Evolutionary conservation across 2,329 filamentous ascomycete species (phyloP), one percentile per base, ranked within the genome.

Genomic region (Aspergillus sclerotialis): DNA sequence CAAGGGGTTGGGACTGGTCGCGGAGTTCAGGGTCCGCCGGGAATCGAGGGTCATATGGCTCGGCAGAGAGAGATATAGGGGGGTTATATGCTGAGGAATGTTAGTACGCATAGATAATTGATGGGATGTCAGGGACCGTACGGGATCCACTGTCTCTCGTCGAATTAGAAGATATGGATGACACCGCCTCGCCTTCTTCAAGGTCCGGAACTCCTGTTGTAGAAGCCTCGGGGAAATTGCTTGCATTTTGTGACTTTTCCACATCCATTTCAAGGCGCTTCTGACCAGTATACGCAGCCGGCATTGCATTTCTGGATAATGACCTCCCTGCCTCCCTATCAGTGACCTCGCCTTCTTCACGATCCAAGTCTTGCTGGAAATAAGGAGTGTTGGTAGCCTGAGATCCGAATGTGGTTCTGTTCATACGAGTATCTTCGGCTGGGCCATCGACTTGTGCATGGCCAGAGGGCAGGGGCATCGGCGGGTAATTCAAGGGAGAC

Each of bases 291-390:
- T 15, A 9, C 5, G 23, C 32, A 19, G 19, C 7, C 12, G 14
- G 31, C n/a, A 9, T 12, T n/a, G n/a, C 7, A 12, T 21, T 32
- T 11, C 14, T 37, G 11, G 37, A 26, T 7, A 27, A 28, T 12
- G 29, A 14, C 6, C 15, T 18, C 10, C 26, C 28, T 7, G 73
- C 69, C 46, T 82, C 78, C 12, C 70, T 75, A 48, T 90, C 85
- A 43, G 78, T 84, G 18, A 92, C 57, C 56, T 93, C 86, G 11
- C 83, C 84, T 49, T 93, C 85, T 50, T 92, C 84, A 36, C 64
- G 64, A 37, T 73, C 70, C 35, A 58, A 57, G 29, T 68, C 55
- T 31, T 57, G 45, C 18, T 56, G 50, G 11, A 56, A 50, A 18
- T 43, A 42, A 8, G 58, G 29, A 31, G 53, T 54, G 11, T 25